Base-by-base conservation (phyloP, 192 early-diverging fungal species). In the Gaertneriomyces sp. region DNA sequence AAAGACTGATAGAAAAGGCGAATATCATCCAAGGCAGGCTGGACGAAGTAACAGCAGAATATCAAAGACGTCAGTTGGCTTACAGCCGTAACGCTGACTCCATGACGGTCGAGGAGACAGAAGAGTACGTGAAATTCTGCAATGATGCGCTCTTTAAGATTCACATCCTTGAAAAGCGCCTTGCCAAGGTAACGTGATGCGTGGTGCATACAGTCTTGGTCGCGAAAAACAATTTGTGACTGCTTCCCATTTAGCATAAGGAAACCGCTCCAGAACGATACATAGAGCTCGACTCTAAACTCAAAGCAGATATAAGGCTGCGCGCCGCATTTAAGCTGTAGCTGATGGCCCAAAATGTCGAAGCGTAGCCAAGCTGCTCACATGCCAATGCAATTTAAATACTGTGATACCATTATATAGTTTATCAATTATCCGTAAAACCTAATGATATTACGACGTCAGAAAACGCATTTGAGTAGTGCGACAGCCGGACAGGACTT, bases 121-220 rank as follows among this genome's bases (percentile, higher is more conserved):
- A 85, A 20, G 76, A 76, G 53, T 85, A 82, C 55, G 79, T 85
- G 5, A 63, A 63, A 66, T 85, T 76, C 63, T 82, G 81, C 61
- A 81, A 83, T 58, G 83, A 82, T 39, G 79, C 83, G 42, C 61
- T 85, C 45, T 85, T 85, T 68, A 79, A 71, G 55, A 85, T 82
- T 8, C 80, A 82, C 42, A 81, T 85, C 50, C 65, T 85, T 49
- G 83, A 85, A 63, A 85, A 85, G 66, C 49, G 83, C n/a, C 50
- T 81, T 43, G 83, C 83, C 4, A 81, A 82, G 78, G 82, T 80
- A 79, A 14, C 16, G 60, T 33, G 12, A 55, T 57, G 5, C 40
- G 5, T 1, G 55, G 4, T 39, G 40, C 17, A 12, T 19, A 41
- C 3, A 11, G 16, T 38, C 25, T 25, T n/a, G 39, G 49, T 14